phyloP scores from a whole-genome alignment of 805 yeast genomes.

The Dipodascus albidus region DNA sequence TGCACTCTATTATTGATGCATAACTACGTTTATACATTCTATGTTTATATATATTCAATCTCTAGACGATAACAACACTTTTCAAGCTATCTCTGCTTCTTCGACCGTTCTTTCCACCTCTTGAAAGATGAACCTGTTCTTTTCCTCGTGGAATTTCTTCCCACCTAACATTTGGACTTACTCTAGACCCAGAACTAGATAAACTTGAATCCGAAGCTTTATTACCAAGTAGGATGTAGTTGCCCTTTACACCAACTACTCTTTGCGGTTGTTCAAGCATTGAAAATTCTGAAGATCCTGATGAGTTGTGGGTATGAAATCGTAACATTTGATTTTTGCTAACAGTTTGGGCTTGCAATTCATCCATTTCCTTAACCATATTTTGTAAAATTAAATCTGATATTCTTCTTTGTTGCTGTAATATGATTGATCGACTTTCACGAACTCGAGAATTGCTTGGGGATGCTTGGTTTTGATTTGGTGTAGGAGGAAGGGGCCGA shows the following conservation, averaged over 20 bases:
- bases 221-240: background rate
- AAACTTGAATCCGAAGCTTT: background rate
- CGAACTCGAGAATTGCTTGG: background rate
- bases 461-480: background rate
- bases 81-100: background rate
- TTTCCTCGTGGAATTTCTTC: background rate
- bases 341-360: background rate
- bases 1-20: no score
- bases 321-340: background rate
- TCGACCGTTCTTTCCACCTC: background rate
- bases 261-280: background rate
- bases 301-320: background rate
- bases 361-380: background rate
- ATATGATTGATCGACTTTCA: background rate
- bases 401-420: background rate
- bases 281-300: background rate
- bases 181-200: background rate
- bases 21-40: no score
- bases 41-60: no score
- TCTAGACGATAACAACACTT: background rate
- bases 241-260: background rate
- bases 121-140: background rate
- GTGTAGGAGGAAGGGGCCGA: background rate
- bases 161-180: conserved; percentile 1
- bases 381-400: background rate